Conservation (phyloP, 164 flowering plant genomes). For the Paratinospora sagittata region DNA sequence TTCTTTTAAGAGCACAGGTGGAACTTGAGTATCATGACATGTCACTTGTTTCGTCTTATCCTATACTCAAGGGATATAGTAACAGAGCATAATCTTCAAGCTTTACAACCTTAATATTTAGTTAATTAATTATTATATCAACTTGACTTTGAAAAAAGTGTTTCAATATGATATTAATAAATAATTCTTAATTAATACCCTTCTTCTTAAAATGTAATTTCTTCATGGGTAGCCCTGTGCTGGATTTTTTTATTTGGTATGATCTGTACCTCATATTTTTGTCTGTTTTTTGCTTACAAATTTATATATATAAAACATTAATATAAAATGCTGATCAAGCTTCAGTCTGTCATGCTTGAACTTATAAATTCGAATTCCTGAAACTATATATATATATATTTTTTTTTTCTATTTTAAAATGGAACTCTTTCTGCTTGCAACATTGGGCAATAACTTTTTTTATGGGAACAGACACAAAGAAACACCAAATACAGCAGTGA, state of each 20-base stretch:
- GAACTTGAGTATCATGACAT: not conserved
- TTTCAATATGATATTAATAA: not conserved
- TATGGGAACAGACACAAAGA: not conserved
- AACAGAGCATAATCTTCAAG: too few relatives aligned
- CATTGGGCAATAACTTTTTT: not conserved
- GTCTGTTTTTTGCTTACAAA: not conserved
- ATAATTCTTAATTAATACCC: too few relatives aligned
- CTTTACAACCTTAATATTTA: too few relatives aligned
- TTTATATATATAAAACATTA: not conserved
- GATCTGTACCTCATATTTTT: not conserved
- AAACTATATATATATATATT: too few relatives aligned
- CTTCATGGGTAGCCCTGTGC: not conserved
- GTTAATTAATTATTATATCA: too few relatives aligned
- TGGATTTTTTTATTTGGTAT: not conserved
- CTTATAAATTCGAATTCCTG: not conserved
- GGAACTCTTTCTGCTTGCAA: not conserved
- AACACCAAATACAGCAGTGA: not conserved
- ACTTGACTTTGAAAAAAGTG: not conserved
- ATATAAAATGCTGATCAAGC: not conserved
- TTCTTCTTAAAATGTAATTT: too few relatives aligned
- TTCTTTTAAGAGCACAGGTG: not conserved
- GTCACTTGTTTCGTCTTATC: not conserved
- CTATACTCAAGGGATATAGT: too few relatives aligned
- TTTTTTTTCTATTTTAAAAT: too few relatives aligned
- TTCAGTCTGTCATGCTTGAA: too few relatives aligned